Conservation (phyloP, 2,329 filamentous ascomycete genomes). For the Nemania sp. region DNA sequence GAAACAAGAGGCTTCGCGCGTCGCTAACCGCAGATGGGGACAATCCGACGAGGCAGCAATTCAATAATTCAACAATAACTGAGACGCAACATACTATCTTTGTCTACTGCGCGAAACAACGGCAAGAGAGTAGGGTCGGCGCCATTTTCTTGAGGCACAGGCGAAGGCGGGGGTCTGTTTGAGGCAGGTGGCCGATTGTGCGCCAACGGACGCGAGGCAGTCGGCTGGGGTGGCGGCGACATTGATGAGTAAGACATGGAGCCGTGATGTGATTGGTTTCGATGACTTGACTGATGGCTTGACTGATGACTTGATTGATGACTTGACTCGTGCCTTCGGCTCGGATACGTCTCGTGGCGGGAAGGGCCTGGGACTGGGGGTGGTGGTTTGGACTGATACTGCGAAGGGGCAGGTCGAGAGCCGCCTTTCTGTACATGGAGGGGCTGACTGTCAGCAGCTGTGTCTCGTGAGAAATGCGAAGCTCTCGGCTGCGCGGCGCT, state of each 20-base stretch:
- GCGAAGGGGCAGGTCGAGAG: slow-evolving; percentile 39
- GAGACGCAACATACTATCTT: slow-evolving; percentile 61
- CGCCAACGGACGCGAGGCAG: slow-evolving; percentile 47
- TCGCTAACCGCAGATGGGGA: not conserved
- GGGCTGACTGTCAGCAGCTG: slow-evolving; percentile 14
- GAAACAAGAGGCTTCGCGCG: not conserved
- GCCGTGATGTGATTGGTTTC: slow-evolving; percentile 23
- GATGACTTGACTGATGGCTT: no score
- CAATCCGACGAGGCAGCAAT: not conserved
- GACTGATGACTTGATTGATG: no score
- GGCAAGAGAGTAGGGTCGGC: slow-evolving; percentile 78
- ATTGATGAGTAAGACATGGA: slow-evolving; percentile 42
- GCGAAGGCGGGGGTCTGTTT: slow-evolving; percentile 68
- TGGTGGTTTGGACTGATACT: slow-evolving; percentile 56
- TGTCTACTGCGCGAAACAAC: slow-evolving; percentile 90
- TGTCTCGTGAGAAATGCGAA: slow-evolving; percentile 5
- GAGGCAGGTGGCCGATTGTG: slow-evolving; percentile 59
- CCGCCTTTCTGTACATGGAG: slow-evolving; percentile 24
- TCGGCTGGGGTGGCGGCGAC: slow-evolving; percentile 55
- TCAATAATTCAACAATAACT: not conserved
- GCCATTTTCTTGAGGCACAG: slow-evolving; percentile 56
- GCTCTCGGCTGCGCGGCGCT: not conserved
- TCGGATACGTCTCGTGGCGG: slow-evolving; percentile 38
- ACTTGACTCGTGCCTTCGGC: slow-evolving; percentile 26
- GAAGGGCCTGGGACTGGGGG: slow-evolving; percentile 47